These are phyloP conservation scores for Coemansia aciculifera DNA, from an alignment of 192 early-diverging fungal genomes.

Conservation along the genomic window DNA sequence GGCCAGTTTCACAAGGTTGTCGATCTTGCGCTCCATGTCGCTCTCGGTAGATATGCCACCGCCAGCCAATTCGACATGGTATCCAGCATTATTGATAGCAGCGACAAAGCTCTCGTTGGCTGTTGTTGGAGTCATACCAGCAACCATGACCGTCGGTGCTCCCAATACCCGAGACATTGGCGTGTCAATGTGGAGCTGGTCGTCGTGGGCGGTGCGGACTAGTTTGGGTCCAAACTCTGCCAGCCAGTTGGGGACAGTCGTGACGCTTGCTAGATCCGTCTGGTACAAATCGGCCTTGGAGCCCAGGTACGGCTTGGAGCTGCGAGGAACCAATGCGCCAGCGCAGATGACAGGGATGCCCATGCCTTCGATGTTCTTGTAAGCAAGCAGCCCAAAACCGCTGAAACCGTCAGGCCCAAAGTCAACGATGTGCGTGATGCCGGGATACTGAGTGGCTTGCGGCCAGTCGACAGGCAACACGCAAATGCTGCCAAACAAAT, in stretches of 20 bases:
- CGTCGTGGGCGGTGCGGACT: constrained; percentile 58
- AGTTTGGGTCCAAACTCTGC: constrained; percentile 80
- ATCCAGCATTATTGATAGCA: constrained; percentile 86
- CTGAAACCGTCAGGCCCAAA: constrained; percentile 87
- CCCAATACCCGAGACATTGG: constrained; percentile 79
- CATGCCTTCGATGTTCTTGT: constrained; percentile 85
- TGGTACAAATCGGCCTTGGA: constrained; percentile 77
- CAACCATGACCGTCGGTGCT: constrained; percentile 91
- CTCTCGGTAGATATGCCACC: constrained; percentile 84
- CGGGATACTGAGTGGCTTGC: constrained; percentile 54
- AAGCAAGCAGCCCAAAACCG: constrained; percentile 82
- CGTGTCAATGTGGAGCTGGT: constrained; percentile 82
- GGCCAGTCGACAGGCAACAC: constrained; percentile 67
- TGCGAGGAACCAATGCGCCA: constrained; percentile 15
- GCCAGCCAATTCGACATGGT: constrained; percentile 87
- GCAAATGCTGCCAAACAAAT: constrained; percentile 68
- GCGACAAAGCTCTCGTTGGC: constrained; percentile 76
- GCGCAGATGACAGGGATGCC: constrained; percentile 63
- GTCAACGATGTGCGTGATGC: constrained; percentile 85
- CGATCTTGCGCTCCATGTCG: constrained; percentile 67
- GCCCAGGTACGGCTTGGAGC: constrained; percentile 59
- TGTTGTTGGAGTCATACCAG: constrained; percentile 92
- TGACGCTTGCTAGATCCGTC: constrained; percentile 61
- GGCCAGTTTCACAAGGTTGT: constrained; percentile 69
- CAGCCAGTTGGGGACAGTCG: constrained; percentile 83